Evolutionary conservation across 805 yeast genomes (phyloP).

Genomic region (Candida golubevii): DNA sequence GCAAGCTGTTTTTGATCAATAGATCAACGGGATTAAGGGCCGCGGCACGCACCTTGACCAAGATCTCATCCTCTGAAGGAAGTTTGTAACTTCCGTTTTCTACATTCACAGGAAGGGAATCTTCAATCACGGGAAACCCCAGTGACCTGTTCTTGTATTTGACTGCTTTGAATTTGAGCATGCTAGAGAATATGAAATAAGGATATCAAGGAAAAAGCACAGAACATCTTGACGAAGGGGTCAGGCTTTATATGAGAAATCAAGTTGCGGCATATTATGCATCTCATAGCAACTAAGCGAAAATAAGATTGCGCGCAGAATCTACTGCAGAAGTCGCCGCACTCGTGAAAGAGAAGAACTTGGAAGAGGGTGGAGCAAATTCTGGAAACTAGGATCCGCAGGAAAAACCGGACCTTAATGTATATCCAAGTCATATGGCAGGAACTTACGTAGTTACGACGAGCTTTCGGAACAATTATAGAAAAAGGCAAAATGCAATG

Average conservation of each 20-base stretch:
- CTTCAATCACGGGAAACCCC: constrained; percentile 13
- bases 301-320: neutral
- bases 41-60: constrained; percentile 30
- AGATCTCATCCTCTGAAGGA: constrained; percentile 16
- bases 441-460: too few relatives aligned
- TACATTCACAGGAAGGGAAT: constrained; percentile 10
- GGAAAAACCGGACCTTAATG: too few relatives aligned
- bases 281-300: too few relatives aligned
- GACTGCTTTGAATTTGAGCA: constrained; percentile 21
- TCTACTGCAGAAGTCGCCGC: neutral
- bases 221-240: neutral
- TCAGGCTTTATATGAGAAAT: neutral
- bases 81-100: constrained; percentile 8
- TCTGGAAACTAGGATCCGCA: too few relatives aligned
- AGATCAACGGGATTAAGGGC: constrained; percentile 35
- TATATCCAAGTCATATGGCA: too few relatives aligned
- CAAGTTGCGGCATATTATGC: neutral
- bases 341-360: too few relatives aligned
- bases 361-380: too few relatives aligned
- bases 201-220: neutral
- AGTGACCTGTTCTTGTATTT: constrained; percentile 16
- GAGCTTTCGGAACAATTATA: too few relatives aligned
- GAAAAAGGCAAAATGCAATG: too few relatives aligned
- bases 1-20: constrained; percentile 18
- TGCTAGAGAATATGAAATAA: neutral